These are phyloP conservation scores for Russula earlei DNA, from an alignment of 768 basidiomycete genomes.

Conservation along the genomic window DNA sequence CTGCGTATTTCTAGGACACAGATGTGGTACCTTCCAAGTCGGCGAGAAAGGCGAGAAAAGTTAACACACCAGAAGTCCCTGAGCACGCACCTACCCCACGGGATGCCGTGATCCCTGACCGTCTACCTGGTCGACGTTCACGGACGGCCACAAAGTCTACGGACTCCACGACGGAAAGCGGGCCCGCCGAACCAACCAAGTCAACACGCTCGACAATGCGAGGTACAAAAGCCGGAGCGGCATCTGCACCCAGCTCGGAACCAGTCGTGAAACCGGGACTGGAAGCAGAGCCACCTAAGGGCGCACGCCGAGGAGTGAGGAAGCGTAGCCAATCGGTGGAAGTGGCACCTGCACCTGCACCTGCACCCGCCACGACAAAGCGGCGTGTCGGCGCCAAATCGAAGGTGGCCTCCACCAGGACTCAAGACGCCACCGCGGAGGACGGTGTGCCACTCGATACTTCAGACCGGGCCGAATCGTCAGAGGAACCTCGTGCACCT, in stretches of 20 bases:
- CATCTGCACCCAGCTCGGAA: constrained; percentile 15
- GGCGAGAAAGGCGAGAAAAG: constrained; percentile 4
- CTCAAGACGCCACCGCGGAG: constrained; percentile 15
- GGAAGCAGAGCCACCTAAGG: constrained; percentile 11
- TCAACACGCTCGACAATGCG: constrained; percentile 9
- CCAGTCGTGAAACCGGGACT: constrained; percentile 4
- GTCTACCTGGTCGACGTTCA: constrained; percentile 21
- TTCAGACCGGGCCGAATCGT: constrained; percentile 7
- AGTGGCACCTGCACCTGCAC: not conserved
- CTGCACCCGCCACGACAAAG: constrained; percentile 2
- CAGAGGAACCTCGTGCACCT: not conserved
- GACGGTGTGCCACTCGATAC: not conserved
- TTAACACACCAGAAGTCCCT: not conserved
- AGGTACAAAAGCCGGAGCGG: not conserved
- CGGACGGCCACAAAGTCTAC: constrained; percentile 21
- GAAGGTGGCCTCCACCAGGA: constrained; percentile 16
- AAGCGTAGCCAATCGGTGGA: constrained; percentile 12
- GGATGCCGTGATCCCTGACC: not conserved
- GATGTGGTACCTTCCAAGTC: not conserved
- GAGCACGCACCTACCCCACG: constrained; percentile 4
- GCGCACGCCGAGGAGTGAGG: constrained; percentile 12
- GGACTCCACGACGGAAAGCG: constrained; percentile 13
- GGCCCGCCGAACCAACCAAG: constrained; percentile 7
- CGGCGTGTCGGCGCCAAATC: constrained; percentile 20
- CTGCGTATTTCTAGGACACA: not conserved